Conservation (phyloP, 2,329 filamentous ascomycete genomes). For the Cladosporium halotolerans region DNA sequence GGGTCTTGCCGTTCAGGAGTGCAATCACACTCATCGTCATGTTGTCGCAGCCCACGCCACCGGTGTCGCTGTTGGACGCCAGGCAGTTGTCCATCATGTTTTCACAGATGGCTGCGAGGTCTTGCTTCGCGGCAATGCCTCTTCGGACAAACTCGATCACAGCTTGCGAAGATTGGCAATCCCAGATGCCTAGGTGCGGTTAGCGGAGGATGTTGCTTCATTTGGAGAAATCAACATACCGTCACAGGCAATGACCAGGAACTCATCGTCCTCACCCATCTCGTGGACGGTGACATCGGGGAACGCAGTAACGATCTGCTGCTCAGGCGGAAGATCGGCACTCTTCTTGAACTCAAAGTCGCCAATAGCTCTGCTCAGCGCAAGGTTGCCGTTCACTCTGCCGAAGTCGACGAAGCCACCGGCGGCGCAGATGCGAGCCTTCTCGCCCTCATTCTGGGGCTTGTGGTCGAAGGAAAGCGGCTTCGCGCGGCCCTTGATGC, state of each 20-base stretch:
- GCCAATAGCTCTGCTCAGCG: slow-evolving; percentile 91
- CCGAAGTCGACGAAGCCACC: slow-evolving; percentile 98
- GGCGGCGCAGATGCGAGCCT: slow-evolving; percentile 88
- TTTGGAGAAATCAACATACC: slow-evolving; percentile 50
- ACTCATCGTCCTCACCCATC: slow-evolving; percentile 88
- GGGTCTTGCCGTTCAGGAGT: slow-evolving; percentile 81
- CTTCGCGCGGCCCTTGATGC: slow-evolving; percentile 95
- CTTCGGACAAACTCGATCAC: slow-evolving; percentile 95
- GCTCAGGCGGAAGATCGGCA: slow-evolving; percentile 90
- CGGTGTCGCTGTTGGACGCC: slow-evolving; percentile 94
- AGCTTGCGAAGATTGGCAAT: slow-evolving; percentile 96
- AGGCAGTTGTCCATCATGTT: slow-evolving; percentile 99
- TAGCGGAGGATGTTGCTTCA: slow-evolving; percentile 8
- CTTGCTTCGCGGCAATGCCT: slow-evolving; percentile 93
- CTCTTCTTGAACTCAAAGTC: slow-evolving; percentile 99
- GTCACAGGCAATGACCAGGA: slow-evolving; percentile 86
- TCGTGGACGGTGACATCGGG: slow-evolving; percentile 92
- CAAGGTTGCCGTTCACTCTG: slow-evolving; percentile 95
- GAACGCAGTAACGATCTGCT: slow-evolving; percentile 96
- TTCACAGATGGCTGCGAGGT: slow-evolving; percentile 90
- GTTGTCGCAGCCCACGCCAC: slow-evolving; percentile 97
- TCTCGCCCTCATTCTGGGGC: slow-evolving; percentile 96
- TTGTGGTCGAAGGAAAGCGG: slow-evolving; percentile 99
- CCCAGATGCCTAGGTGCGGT: slow-evolving; percentile 77
- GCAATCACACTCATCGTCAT: slow-evolving; percentile 97